Percentiles rank a stretch among this genome's conserved stretches.
phyloP scores from a whole-genome alignment of 2,329 filamentous ascomycete species.

The Tolypocladium pustulatum region DNA sequence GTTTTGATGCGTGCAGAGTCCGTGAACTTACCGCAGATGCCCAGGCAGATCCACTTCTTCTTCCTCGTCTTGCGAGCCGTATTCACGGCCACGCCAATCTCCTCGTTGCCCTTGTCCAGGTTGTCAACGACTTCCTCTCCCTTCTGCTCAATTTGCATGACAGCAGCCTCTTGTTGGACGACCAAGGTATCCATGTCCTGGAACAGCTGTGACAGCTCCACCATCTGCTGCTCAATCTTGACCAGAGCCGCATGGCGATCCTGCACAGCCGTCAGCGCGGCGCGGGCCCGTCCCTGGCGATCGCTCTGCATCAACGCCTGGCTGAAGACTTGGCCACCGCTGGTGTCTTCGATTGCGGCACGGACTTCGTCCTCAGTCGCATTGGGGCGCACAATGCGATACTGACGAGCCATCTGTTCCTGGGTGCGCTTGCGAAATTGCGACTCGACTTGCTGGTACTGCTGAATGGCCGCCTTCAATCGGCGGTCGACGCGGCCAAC shows the following conservation, averaged over 20 bases:
- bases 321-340: conserved; percentile 71
- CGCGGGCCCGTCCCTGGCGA: conserved; percentile 70
- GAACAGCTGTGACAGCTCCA: conserved; percentile 79
- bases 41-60: conserved; percentile 96
- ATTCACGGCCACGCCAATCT: conserved; percentile 71
- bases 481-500: conserved; percentile 71
- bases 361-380: conserved; percentile 69
- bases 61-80: conserved; percentile 71
- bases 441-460: conserved; percentile 72
- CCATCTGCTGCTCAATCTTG: conserved; percentile 86
- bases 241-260: conserved; percentile 78
- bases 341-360: conserved; percentile 63
- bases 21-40: conserved; percentile 49
- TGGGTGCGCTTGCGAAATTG: conserved; percentile 71
- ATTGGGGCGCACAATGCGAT: conserved; percentile 78
- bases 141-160: conserved; percentile 76
- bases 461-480: conserved; percentile 69
- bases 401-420: conserved; percentile 80
- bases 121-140: conserved; percentile 78
- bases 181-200: conserved; percentile 80
- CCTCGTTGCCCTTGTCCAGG: conserved; percentile 72
- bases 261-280: conserved; percentile 68
- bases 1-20: background rate
- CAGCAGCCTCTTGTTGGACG: conserved; percentile 72
- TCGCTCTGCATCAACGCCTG: conserved; percentile 76